Base-by-base conservation (phyloP, 805 yeast species). In the Metschnikowia lochheadii region DNA sequence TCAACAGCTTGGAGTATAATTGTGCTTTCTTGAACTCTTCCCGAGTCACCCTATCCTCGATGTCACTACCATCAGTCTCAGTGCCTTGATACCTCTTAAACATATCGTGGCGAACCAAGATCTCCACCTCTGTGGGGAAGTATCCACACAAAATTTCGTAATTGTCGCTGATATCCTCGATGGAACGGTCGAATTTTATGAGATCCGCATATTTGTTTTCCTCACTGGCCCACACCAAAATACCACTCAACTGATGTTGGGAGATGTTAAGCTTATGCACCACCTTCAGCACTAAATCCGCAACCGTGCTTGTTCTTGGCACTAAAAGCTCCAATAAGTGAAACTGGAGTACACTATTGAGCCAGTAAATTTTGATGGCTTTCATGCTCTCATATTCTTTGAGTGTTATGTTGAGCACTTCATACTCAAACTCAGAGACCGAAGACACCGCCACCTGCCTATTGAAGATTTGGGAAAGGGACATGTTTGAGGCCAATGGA, bases 371-470 rank as follows among this genome's bases (percentile, higher is more conserved):
- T 47, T 76, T 81, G 39, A 91, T 68, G 4, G 81, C 67, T 51
- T 81, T 80, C 83, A 89, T 79, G 54, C 79, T 82, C 66, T 94
- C 99, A 59, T 85, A 79, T 54, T 89, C 95, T 34, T 73, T 77
- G 48, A 92, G 70, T 1, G 91, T 82, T 40, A 90, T 82, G 42
- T 82, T 86, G 60, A 94, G 75, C 1, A 85, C 68, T 61, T 92
- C 97, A 63, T 87, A 92, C 56, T 84, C 84, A 51, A 92, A 78
- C 18, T 62, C 60, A 14, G 69, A 65, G 3, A 70, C 63, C 40
- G 75, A 77, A 6, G 78, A 70, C 20, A 75, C 77, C 1, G 81
- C 73, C 36, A 74, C 72, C 26, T 64, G 63, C 56, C 70, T 73
- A 5, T 73, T 69, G 55, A 79, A 71, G 8, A 73, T 54, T 61